Evolutionary conservation across 805 yeast species (phyloP), one percentile per base, ranked within the genome.

Genomic region (Blastobotrys robertii): DNA sequence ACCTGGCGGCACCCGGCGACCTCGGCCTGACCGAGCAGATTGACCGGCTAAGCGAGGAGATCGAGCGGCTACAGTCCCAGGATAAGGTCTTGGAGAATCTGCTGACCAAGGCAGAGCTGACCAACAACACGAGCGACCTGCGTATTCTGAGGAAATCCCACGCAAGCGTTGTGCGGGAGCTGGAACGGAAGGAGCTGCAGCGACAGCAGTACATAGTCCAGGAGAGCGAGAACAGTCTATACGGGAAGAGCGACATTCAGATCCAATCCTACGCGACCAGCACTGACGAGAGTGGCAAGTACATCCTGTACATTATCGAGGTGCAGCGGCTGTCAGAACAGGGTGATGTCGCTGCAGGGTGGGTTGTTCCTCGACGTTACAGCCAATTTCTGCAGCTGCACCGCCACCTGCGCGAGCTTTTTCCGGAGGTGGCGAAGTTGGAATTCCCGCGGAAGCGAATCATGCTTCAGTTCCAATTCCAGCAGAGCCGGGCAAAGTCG

Each of bases 301-400:
- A 74, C 47, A 76, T 77, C 3, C 65, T 83, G 39, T 88, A 88
- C 60, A 72, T 85, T 25, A 80, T 90, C 28, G 86, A 81, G 52
- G 84, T 90, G 3, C 79, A 77, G 42, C 80, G 78, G 57, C 64
- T 54, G 8, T 53, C 58, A 1, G 47, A 45, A 0, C 74, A 73
- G 2, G 69, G 66, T 2, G 57, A 64, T 6, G 69, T 71, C 4
- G 66, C 74, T 2, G 85, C 88, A 0, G 82, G 85, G 0, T 90
- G 97, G 97, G 77, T 84, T 42, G 83, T 87, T n/a, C 90, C 95
- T 0, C 66, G 96, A 51, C 67, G 97, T 44, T 88, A 79, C 56
- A 84, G 84, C 52, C 96, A 90, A 56, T 88, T 88, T 59, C 78
- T 70, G 60, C 74, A 72, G 48, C 65, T 88, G 30, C 78, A 88